phyloP scores from a whole-genome alignment of 768 basidiomycete species.

The Leccinum longicurvipes region DNA sequence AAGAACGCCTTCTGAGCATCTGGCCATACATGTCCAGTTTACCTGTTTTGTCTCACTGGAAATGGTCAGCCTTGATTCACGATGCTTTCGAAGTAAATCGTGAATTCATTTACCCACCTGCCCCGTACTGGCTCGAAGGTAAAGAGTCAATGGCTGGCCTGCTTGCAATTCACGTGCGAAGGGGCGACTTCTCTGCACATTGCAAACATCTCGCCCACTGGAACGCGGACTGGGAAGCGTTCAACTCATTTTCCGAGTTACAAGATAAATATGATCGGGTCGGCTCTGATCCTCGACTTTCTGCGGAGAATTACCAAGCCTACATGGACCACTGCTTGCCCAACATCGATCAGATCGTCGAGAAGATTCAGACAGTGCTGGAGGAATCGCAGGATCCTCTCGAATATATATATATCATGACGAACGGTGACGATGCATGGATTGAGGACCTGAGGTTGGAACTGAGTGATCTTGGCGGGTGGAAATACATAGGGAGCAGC shows the following conservation, averaged over 20 bases:
- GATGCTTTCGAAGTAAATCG: slow-evolving; percentile 24
- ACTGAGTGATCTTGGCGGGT: slow-evolving; percentile 30
- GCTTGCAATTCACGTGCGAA: slow-evolving; percentile 47
- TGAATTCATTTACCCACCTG: slow-evolving; percentile 17
- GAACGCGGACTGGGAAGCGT: slow-evolving; percentile 38
- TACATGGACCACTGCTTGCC: slow-evolving; percentile 44
- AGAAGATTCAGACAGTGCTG: slow-evolving; percentile 34
- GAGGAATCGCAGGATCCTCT: slow-evolving; percentile 25
- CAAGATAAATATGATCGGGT: slow-evolving; percentile 36
- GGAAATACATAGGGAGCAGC: slow-evolving; percentile 39
- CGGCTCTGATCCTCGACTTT: slow-evolving; percentile 21
- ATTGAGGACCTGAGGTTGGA: slow-evolving; percentile 35
- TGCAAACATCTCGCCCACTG: slow-evolving; percentile 37
- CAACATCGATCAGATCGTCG: slow-evolving; percentile 37
- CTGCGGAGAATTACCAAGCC: slow-evolving; percentile 20
- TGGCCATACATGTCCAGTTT: slow-evolving; percentile 33
- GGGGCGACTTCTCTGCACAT: slow-evolving; percentile 46
- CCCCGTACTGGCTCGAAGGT: slow-evolving; percentile 4
- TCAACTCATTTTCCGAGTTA: slow-evolving; percentile 41
- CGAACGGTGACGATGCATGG: slow-evolving; percentile 43
- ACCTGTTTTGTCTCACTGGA: slow-evolving; percentile 33
- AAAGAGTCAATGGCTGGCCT: slow-evolving; percentile 31
- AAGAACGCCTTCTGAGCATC: slow-evolving; percentile 29
- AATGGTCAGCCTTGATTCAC: slow-evolving; percentile 34
- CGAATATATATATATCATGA: slow-evolving; percentile 42